Evolutionary conservation across 2,329 filamentous ascomycete genomes (phyloP).

Genomic region (Fusarium incarnatum): DNA sequence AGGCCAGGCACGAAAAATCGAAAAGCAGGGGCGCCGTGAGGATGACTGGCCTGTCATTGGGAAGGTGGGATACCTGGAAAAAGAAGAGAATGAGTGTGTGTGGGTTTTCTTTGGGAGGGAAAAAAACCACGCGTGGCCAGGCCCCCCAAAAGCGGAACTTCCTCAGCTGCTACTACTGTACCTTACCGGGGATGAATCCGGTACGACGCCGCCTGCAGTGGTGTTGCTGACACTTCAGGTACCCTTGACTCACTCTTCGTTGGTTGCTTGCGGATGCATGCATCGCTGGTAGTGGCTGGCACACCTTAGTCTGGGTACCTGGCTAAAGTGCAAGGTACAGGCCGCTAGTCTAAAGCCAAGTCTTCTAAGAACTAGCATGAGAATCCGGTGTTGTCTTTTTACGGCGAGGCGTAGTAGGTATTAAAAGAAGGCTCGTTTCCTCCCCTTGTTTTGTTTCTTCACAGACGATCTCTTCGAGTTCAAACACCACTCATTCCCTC

Average conservation of each 20-base stretch:
- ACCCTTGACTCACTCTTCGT: constrained; percentile 15
- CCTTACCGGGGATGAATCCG: constrained; percentile 33
- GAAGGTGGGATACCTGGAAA: constrained; percentile 4
- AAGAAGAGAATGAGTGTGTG: not conserved
- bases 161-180: constrained; percentile 21
- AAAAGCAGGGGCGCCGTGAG: constrained; percentile 25
- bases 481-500: constrained; percentile 46
- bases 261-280: constrained; percentile 31
- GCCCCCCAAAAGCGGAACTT: constrained; percentile 23
- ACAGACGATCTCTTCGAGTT: constrained; percentile 44
- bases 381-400: constrained; percentile 31
- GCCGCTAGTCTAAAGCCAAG: constrained; percentile 37
- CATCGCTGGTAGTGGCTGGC: constrained; percentile 26
- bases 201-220: constrained; percentile 30
- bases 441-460: constrained; percentile 43
- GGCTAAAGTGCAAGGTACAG: constrained; percentile 24
- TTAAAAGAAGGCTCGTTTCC: constrained; percentile 43
- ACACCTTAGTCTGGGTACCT: constrained; percentile 31
- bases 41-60: constrained; percentile 7
- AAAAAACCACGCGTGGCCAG: constrained; percentile 42
- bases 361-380: constrained; percentile 41
- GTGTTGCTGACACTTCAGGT: constrained; percentile 19
- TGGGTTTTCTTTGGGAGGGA: constrained; percentile 20
- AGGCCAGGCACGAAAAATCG: constrained; percentile 26
- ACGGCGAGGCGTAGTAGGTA: constrained; percentile 42